Percentiles rank a stretch among this genome's conserved stretches.
Evolutionary conservation across 345 rosid genomes (phyloP).

Genomic region (Eucalyptus erythrocorys): DNA sequence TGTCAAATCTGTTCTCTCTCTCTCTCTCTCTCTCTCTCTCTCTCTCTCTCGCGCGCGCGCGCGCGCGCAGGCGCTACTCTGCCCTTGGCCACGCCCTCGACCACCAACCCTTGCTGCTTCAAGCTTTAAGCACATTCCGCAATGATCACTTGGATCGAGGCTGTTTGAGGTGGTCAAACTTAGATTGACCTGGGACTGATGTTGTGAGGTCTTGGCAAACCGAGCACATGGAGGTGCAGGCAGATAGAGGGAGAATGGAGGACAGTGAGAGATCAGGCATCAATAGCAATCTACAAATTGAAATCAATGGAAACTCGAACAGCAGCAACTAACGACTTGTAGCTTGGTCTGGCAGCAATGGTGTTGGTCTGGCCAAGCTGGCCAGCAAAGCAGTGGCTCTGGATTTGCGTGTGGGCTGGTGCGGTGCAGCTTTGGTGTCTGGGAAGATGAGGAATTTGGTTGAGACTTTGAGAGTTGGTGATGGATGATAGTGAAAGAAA

Average conservation of each 20-base stretch:
- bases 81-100: neutral
- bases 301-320: neutral
- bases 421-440: neutral
- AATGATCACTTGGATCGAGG: neutral
- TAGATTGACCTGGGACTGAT: neutral
- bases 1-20: neutral
- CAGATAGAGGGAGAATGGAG: neutral
- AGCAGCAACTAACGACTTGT: neutral
- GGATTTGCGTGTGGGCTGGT: neutral
- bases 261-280: neutral
- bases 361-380: neutral
- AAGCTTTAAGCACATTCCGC: neutral
- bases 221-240: neutral
- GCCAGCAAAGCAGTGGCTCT: neutral
- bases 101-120: neutral
- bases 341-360: neutral
- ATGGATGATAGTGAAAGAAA: neutral
- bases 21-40: neutral
- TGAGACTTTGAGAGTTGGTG: neutral
- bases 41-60: neutral
- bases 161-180: neutral
- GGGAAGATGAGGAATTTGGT: neutral
- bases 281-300: neutral
- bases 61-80: neutral
- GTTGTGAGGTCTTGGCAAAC: neutral